Conservation (phyloP, 176 grass and related monocot species). For the Poa annua region DNA sequence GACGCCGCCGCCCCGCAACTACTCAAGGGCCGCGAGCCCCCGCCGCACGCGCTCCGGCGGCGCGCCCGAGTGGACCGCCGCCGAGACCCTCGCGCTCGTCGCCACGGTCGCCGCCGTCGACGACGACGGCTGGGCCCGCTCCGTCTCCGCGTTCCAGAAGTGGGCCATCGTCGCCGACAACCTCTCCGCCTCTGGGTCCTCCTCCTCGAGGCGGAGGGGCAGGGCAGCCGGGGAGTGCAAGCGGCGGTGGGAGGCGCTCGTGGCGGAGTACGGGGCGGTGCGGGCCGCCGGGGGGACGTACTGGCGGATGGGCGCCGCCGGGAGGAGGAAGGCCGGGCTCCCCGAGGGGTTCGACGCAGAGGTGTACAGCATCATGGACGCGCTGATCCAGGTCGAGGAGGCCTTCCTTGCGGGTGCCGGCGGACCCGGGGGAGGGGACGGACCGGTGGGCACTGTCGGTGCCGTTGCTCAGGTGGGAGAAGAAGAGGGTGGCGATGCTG, state of each 20-base stretch:
- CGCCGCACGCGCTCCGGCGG: constrained; percentile 66
- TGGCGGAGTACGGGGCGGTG: constrained; percentile 54
- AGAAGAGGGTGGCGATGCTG: not conserved
- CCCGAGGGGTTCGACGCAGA: constrained; percentile 60
- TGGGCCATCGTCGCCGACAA: constrained; percentile 92
- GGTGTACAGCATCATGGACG: constrained; percentile 72
- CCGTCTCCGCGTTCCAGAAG: constrained; percentile 91
- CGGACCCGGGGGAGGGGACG: not conserved
- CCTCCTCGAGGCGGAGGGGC: constrained; percentile 30
- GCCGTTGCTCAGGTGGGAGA: constrained; percentile 7
- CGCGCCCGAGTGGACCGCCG: constrained; percentile 55
- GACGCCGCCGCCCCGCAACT: not conserved
- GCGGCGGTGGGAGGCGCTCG: constrained; percentile 65
- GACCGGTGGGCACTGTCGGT: constrained; percentile 32
- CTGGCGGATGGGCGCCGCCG: constrained; percentile 56
- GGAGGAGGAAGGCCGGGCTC: constrained; percentile 58
- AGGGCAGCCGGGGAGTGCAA: constrained; percentile 71
- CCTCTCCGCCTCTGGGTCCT: constrained; percentile 44
- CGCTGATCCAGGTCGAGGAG: constrained; percentile 71
- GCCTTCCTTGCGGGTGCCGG: constrained; percentile 41
- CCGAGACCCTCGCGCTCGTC: constrained; percentile 56
- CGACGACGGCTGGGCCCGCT: constrained; percentile 82
- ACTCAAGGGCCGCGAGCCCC: constrained; percentile 44
- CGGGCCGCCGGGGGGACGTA: constrained; percentile 43
- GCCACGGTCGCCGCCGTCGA: constrained; percentile 62